Conservation (phyloP, 495 filamentous ascomycete species). For the Daldinia caldariorum region DNA sequence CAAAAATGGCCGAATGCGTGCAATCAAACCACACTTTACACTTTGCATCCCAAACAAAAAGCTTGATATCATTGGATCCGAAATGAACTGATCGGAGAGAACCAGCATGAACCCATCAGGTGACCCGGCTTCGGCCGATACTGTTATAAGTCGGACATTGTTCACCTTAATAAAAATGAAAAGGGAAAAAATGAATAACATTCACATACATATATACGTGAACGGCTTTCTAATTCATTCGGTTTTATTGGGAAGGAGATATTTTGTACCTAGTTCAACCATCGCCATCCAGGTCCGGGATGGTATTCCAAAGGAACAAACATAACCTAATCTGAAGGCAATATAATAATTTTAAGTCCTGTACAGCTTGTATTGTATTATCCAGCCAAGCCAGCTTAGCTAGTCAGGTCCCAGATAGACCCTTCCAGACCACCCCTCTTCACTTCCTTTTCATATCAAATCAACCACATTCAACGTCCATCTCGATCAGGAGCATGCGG, state of each 20-base stretch:
- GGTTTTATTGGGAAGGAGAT: background rate
- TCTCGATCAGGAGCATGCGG: background rate
- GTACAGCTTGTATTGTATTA: background rate
- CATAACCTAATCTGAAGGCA: background rate
- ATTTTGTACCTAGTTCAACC: background rate
- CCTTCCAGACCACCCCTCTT: slow-evolving; percentile 18
- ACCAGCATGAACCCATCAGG: slow-evolving; percentile 36
- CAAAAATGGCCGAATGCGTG: slow-evolving; percentile 36
- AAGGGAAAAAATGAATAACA: no score
- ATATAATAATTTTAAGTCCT: background rate
- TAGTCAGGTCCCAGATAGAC: slow-evolving; percentile 18
- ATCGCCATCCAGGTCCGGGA: background rate
- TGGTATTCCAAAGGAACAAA: background rate
- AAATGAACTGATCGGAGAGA: slow-evolving; percentile 18
- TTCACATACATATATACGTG: no score
- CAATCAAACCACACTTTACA: slow-evolving; percentile 17
- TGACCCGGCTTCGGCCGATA: slow-evolving; percentile 40
- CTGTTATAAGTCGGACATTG: slow-evolving; percentile 6
- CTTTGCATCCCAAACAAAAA: slow-evolving; percentile 1
- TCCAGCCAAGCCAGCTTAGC: slow-evolving; percentile 1
- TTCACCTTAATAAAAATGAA: no score
- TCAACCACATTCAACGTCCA: background rate
- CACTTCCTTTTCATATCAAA: background rate
- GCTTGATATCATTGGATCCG: slow-evolving; percentile 14
- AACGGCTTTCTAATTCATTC: background rate